Percentiles rank a stretch among this genome's conserved stretches.
Evolutionary conservation across 1,284 basidiomycete genomes (phyloP).

Genomic region (Volvariella volvacea): DNA sequence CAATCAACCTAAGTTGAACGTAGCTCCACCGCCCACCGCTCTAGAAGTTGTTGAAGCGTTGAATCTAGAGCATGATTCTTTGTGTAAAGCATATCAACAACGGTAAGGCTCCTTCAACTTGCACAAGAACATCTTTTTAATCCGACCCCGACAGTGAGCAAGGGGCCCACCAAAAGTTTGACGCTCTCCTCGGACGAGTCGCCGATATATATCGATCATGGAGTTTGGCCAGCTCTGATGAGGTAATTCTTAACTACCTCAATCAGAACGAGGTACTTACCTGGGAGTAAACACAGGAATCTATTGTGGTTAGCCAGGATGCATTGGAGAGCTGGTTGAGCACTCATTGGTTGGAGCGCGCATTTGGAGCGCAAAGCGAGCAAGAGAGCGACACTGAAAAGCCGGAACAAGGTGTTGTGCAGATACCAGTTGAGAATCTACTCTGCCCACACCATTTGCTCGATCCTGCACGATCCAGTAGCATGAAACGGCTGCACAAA

Average conservation of each 20-base stretch:
- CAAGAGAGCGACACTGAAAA: no score
- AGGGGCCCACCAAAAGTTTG: constrained; percentile 36
- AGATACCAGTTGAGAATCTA: constrained; percentile 32
- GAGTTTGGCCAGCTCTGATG: constrained; percentile 40
- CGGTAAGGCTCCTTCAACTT: constrained; percentile 32
- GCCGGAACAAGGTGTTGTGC: constrained; percentile 1
- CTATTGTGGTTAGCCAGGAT: constrained; percentile 50
- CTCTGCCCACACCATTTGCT: constrained; percentile 54
- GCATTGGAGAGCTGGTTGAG: constrained; percentile 59
- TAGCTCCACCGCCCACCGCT: constrained; percentile 46
- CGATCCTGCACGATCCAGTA: constrained; percentile 45
- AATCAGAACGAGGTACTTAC: constrained; percentile 10
- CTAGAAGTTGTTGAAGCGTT: constrained; percentile 44
- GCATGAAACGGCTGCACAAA: constrained; percentile 60
- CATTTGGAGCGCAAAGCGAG: constrained; percentile 6
- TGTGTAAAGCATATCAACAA: constrained; percentile 41
- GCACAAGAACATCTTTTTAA: constrained; percentile 1
- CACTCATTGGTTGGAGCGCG: constrained; percentile 26
- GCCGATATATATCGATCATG: constrained; percentile 58
- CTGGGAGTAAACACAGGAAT: constrained; percentile 34
- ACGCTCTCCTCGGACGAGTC: constrained; percentile 43
- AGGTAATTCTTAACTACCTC: constrained; percentile 28
- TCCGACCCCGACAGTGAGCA: constrained; percentile 32
- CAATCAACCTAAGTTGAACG: constrained; percentile 8
- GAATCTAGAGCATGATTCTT: constrained; percentile 47